Evolutionary conservation across 2,329 filamentous ascomycete genomes (phyloP).

Genomic region (Colletotrichum gigasporum): DNA sequence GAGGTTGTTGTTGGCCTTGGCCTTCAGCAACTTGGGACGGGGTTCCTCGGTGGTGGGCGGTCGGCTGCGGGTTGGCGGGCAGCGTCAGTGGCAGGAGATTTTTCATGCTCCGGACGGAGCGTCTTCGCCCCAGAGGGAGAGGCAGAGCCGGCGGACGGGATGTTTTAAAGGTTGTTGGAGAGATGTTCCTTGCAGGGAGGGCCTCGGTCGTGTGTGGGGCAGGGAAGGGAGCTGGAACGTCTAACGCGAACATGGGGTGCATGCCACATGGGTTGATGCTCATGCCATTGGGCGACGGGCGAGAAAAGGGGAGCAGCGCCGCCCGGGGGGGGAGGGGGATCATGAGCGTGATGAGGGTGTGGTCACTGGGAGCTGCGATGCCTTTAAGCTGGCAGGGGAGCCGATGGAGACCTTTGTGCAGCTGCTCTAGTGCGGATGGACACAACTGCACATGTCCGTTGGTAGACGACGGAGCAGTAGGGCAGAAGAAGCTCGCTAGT

Average conservation of each 20-base stretch:
- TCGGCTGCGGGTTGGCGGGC: slow-evolving; percentile 34
- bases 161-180: slow-evolving; percentile 32
- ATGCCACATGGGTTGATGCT: slow-evolving; percentile 30
- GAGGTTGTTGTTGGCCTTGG: no score
- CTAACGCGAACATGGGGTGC: slow-evolving; percentile 35
- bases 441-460: slow-evolving; percentile 20
- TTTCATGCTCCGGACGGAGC: slow-evolving; percentile 51
- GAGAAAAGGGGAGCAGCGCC: slow-evolving; percentile 22
- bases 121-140: slow-evolving; percentile 37
- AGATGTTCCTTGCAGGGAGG: slow-evolving; percentile 32
- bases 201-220: slow-evolving; percentile 30
- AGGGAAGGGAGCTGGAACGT: slow-evolving; percentile 33
- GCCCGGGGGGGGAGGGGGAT: slow-evolving; percentile 11
- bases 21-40: neutral
- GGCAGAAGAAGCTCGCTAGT: slow-evolving; percentile 19
- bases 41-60: neutral
- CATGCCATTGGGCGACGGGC: slow-evolving; percentile 30
- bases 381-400: slow-evolving; percentile 18
- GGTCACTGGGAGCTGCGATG: slow-evolving; percentile 18
- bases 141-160: slow-evolving; percentile 31
- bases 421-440: slow-evolving; percentile 9
- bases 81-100: slow-evolving; percentile 48
- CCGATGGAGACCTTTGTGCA: slow-evolving; percentile 12
- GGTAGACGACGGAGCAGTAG: slow-evolving; percentile 9
- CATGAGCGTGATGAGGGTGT: slow-evolving; percentile 11